Evolutionary conservation across 75 land plant species (phyloP), one percentile per base, ranked within the genome.

Genomic region (Pinus tabuliformis): DNA sequence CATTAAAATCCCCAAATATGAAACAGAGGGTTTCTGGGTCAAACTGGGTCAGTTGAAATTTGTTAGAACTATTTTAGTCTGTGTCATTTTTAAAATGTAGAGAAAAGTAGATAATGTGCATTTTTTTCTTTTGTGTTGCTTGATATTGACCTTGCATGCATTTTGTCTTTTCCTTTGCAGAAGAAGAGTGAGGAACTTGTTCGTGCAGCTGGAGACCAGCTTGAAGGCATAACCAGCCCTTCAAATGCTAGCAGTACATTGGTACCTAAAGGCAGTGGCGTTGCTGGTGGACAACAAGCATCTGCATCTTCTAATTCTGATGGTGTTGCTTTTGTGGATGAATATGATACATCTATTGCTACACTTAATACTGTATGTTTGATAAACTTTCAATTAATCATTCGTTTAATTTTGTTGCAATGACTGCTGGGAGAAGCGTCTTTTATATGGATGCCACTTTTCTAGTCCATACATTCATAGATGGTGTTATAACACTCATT

Each of bases 271-370:
- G 89, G 88, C 21, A 83, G 59, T 65, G 24, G 30, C 2, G 57
- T 45, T 59, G 20, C 62, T 13, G n/a, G 58, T 33, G 24, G 66
- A 3, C 85, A 81, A 61, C 91, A 89, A 58, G 12, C 78, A 28
- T 71, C 93, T 73, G 58, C 45, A 14, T 68, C 78, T 45, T 73
- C 79, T 20, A 83, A 74, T 65, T 73, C 68, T 75, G 80, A 78
- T 56, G 83, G 71, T 57, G 56, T 76, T 76, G 76, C 82, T 28
- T 95, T 79, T 73, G 70, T 80, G 56, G 94, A 89, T 71, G 96
- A 97, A 73, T 91, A 82, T 83, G 99, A 97, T 76, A 77, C 85
- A 18, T 93, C 96, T 20, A 83, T 97, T 45, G 89, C 91, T 49
- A 83, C 73, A 13, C 83, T 97, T 39, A 95, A 97, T 78, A 89